Evolutionary conservation across 768 basidiomycete species (phyloP).

Genomic region (Dendrothele bispora): DNA sequence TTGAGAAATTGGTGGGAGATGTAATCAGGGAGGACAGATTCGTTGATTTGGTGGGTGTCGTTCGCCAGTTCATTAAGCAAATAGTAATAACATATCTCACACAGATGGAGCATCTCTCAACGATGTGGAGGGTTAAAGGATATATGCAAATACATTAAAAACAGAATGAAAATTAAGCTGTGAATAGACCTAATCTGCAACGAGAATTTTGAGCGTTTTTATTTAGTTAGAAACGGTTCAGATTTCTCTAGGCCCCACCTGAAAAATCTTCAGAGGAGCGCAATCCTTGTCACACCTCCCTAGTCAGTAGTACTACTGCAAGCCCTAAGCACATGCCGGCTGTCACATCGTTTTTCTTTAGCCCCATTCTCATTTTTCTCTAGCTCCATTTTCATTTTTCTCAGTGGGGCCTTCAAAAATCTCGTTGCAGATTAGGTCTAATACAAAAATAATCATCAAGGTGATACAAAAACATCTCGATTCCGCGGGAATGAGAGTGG

Average conservation of each 20-base stretch:
- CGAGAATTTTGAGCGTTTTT: too few relatives aligned
- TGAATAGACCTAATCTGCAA: constrained; percentile 58
- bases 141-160: constrained; percentile 17
- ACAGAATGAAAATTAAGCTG: neutral
- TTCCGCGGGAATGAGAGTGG: too few relatives aligned
- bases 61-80: neutral
- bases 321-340: neutral
- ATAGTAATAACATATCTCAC: constrained; percentile 2
- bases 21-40: constrained; percentile 80
- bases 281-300: too few relatives aligned
- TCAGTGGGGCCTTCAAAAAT: too few relatives aligned
- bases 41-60: constrained; percentile 58
- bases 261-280: too few relatives aligned
- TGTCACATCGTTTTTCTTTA: too few relatives aligned
- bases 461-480: too few relatives aligned
- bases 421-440: neutral
- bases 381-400: too few relatives aligned
- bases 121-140: constrained; percentile 52
- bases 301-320: constrained; percentile 74
- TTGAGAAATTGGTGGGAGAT: constrained; percentile 59
- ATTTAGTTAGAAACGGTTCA: too few relatives aligned
- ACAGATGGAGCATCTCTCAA: constrained; percentile 55
- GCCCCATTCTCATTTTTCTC: too few relatives aligned
- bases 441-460: neutral
- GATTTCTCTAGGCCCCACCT: too few relatives aligned